Evolutionary conservation across 306 rosid genomes (phyloP).

Genomic region (Purshia tridentata): DNA sequence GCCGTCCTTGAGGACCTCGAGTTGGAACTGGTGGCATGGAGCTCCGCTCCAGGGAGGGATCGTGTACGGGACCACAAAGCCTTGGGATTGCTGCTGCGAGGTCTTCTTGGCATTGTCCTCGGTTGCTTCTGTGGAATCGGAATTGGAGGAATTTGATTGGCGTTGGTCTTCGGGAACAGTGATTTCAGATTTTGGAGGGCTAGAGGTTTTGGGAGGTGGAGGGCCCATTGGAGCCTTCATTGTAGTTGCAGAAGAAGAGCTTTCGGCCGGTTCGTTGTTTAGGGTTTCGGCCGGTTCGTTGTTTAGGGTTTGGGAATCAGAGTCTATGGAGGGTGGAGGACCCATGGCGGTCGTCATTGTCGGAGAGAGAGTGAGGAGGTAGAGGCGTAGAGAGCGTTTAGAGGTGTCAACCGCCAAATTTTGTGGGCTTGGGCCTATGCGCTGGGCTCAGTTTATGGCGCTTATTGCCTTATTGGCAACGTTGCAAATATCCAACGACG

Average conservation of each 20-base stretch:
- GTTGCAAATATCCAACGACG: background rate
- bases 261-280: background rate
- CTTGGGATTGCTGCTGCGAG: constrained; percentile 32
- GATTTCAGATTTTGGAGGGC: constrained; percentile 8
- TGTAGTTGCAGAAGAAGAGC: constrained; percentile 12
- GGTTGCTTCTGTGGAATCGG: constrained; percentile 19
- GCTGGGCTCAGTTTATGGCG: background rate
- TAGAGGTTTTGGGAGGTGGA: constrained; percentile 37
- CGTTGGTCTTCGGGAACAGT: constrained; percentile 18
- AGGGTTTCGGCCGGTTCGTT: background rate
- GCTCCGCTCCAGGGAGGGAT: constrained; percentile 83
- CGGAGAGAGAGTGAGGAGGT: background rate
- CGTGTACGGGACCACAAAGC: constrained; percentile 53
- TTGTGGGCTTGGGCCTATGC: background rate
- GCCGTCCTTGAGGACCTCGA: constrained; percentile 91
- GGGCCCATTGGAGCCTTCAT: constrained; percentile 34
- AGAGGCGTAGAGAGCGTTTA: background rate
- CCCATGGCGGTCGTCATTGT: constrained; percentile 61
- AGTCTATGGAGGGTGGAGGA: constrained; percentile 44
- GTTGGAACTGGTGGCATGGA: constrained; percentile 67
- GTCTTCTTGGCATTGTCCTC: constrained; percentile 21
- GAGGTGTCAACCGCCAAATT: background rate
- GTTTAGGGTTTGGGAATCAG: constrained; percentile 17
- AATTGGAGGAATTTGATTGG: constrained; percentile 15
- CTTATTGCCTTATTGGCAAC: background rate